A percentile compares a stretch with the other conserved stretches of the same genome.
These are phyloP conservation scores for Crithidia thermophila DNA, from an alignment of 208 protist species.

Conservation along the genomic window DNA sequence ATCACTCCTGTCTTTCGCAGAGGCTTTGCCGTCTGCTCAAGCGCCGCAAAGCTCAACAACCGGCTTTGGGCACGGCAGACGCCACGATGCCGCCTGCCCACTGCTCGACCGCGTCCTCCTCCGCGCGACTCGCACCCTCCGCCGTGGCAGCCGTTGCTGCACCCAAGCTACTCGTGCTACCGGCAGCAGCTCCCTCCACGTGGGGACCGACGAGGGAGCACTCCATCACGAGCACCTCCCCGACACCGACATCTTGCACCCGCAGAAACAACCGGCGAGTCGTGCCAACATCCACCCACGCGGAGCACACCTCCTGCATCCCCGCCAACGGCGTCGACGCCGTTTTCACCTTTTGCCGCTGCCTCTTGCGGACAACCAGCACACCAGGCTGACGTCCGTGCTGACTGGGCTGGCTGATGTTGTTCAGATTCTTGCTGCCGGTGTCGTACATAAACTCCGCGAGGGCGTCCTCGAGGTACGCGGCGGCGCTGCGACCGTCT, in stretches of 20 bases:
- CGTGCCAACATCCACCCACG: slow-evolving; percentile 55
- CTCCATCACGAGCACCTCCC: slow-evolving; percentile 64
- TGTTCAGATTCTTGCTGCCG: slow-evolving; percentile 38
- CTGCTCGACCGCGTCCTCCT: slow-evolving; percentile 32
- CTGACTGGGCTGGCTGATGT: slow-evolving; percentile 34
- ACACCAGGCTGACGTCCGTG: slow-evolving; percentile 16
- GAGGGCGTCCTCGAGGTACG: slow-evolving; percentile 72
- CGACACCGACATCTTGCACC: slow-evolving; percentile 54
- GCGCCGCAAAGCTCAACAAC: too few species aligned
- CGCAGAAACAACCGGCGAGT: slow-evolving; percentile 33
- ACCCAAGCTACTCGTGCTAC: not conserved
- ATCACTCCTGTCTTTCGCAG: too few species aligned
- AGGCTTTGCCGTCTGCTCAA: too few species aligned
- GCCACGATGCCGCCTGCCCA: slow-evolving; percentile 40
- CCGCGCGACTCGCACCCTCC: slow-evolving; percentile 3
- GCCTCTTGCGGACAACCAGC: slow-evolving; percentile 25
- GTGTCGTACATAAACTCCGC: slow-evolving; percentile 69
- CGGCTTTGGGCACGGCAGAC: slow-evolving; percentile 10
- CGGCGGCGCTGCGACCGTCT: slow-evolving; percentile 63
- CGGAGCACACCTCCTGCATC: slow-evolving; percentile 39
- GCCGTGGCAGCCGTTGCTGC: not conserved
- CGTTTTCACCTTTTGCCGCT: not conserved
- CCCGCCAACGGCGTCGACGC: not conserved
- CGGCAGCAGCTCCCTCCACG: slow-evolving; percentile 7
- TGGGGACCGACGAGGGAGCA: slow-evolving; percentile 27